phyloP scores from a whole-genome alignment of 345 rosid genomes.

The Eucalyptus virginea region DNA sequence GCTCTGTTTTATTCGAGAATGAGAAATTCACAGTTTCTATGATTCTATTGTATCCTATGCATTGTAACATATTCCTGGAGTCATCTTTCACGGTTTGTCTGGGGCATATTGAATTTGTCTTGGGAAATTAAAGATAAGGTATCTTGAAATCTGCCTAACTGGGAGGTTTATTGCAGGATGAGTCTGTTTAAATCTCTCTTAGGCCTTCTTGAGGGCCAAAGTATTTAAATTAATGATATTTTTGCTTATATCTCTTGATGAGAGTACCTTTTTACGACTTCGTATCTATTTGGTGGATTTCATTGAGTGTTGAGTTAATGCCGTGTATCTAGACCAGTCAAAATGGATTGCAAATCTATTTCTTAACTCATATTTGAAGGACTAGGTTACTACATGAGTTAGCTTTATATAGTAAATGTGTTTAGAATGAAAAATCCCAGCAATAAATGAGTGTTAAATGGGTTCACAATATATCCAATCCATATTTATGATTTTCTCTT shows the following conservation, averaged over 20 bases:
- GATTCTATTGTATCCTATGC: neutral
- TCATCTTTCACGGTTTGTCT: neutral
- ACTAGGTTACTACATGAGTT: neutral
- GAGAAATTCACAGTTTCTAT: neutral
- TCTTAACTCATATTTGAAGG: neutral
- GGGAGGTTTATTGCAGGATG: neutral
- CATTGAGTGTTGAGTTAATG: neutral
- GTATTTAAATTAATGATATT: too few relatives aligned
- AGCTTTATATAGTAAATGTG: neutral
- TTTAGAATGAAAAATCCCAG: neutral
- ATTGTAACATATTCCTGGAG: neutral
- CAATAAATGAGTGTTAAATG: neutral
- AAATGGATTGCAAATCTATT: neutral
- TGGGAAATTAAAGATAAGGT: neutral
- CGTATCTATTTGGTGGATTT: neutral
- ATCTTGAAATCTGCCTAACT: neutral
- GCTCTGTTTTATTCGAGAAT: neutral
- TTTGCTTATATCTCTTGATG: neutral
- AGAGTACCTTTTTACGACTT: too few relatives aligned
- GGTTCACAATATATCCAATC: neutral
- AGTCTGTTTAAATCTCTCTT: neutral
- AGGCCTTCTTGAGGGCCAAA: neutral
- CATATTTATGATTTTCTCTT: neutral
- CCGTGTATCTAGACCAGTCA: neutral
- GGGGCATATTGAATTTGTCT: neutral